These are phyloP conservation scores for Mucor piriformis DNA, from an alignment of 371 early-diverging fungal species.

Conservation along the genomic window DNA sequence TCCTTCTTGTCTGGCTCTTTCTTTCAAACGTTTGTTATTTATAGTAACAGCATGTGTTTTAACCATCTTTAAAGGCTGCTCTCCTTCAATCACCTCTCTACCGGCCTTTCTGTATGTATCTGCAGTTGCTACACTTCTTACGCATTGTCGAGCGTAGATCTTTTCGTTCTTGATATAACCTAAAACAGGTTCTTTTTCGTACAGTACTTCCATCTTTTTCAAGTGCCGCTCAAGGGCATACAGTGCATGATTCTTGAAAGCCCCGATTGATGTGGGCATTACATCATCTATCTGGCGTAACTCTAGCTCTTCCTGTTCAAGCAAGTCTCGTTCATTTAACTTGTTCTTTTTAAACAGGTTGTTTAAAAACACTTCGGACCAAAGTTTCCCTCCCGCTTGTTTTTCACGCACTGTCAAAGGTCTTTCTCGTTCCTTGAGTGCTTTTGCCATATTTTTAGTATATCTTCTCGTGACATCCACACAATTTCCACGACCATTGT, in stretches of 20 bases:
- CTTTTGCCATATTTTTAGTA: conserved; percentile 56
- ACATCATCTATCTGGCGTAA: conserved; percentile 50
- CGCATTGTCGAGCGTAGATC: conserved; percentile 78
- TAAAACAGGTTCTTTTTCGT: conserved; percentile 65
- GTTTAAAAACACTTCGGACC: conserved; percentile 34
- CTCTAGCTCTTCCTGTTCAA: conserved; percentile 59
- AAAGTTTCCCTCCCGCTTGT: conserved; percentile 34
- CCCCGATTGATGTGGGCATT: conserved; percentile 82
- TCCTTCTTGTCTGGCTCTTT: conserved; percentile 49
- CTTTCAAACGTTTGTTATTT: conserved; percentile 54
- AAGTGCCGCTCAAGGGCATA: conserved; percentile 87
- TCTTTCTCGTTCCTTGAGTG: conserved; percentile 57
- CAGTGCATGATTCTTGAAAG: conserved; percentile 81
- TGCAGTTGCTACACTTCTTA: conserved; percentile 58
- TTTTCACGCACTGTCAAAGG: conserved; percentile 44
- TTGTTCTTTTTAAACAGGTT: conserved; percentile 19
- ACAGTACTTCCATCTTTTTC: conserved; percentile 71
- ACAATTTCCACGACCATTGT: conserved; percentile 25
- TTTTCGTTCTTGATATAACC: conserved; percentile 78
- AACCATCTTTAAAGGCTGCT: conserved; percentile 70
- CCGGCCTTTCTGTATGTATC: conserved; percentile 76
- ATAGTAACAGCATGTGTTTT: conserved; percentile 68
- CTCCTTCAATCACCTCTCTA: conserved; percentile 46
- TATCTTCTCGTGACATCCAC: conserved; percentile 78
- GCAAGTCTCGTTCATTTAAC: conserved; percentile 32